Evolutionary conservation across 1,284 basidiomycete species (phyloP).

Genomic region (Cutaneotrichosporon sp.): DNA sequence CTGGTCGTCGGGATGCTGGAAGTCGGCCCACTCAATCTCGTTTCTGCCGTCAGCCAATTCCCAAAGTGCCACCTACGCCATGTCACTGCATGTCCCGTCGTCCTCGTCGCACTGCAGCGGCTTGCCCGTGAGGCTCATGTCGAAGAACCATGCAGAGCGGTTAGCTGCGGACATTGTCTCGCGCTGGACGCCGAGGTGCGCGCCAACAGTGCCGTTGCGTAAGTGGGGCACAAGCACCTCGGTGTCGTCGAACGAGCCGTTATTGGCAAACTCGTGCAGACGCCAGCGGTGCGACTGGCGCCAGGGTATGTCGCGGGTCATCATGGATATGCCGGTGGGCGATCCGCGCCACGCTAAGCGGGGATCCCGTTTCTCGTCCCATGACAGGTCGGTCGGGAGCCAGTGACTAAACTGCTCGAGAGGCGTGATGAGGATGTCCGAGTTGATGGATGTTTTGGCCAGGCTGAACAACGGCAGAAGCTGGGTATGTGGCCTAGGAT

Average conservation of each 20-base stretch:
- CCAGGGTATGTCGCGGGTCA: conserved; percentile 46
- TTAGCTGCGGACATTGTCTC: conserved; percentile 19
- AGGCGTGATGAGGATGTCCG: conserved; percentile 52
- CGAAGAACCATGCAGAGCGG: conserved; percentile 34
- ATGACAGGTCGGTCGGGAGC: conserved; percentile 45
- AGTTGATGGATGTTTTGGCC: conserved; percentile 47
- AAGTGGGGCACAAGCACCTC: conserved; percentile 32
- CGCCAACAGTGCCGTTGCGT: background rate
- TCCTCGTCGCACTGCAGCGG: conserved; percentile 38
- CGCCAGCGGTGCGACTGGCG: conserved; percentile 49
- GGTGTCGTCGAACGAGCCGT: conserved; percentile 10
- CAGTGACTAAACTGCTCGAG: conserved; percentile 49
- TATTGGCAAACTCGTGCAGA: conserved; percentile 47
- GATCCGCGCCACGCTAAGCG: conserved; percentile 50
- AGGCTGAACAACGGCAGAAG: conserved; percentile 46
- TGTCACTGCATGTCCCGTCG: conserved; percentile 47
- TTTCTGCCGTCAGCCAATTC: conserved; percentile 14
- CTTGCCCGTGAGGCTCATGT: conserved; percentile 41
- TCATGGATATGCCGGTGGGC: conserved; percentile 50
- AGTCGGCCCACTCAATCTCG: conserved; percentile 36
- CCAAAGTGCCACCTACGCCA: conserved; percentile 13
- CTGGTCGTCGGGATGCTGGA: conserved; percentile 15
- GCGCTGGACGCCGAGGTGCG: conserved; percentile 1
- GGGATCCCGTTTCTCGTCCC: conserved; percentile 47
- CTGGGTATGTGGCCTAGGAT: conserved; percentile 43